These are phyloP conservation scores for Centella asiatica DNA, from an alignment of 129 eudicot genomes.

Conservation along the genomic window DNA sequence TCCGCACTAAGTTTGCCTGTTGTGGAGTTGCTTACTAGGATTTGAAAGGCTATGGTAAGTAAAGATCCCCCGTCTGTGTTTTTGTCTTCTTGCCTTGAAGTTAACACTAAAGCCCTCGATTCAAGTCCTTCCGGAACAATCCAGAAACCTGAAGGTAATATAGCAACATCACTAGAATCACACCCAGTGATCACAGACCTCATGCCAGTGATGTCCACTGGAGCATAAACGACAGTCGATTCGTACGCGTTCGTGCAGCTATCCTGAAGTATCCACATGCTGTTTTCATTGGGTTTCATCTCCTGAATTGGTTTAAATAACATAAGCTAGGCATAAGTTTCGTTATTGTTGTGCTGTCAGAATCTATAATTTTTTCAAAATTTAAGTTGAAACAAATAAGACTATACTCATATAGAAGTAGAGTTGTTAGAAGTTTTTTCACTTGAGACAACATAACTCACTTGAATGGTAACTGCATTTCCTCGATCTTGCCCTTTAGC, in stretches of 20 bases:
- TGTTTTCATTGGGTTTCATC: slow-evolving; percentile 50
- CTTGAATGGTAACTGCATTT: slow-evolving; percentile 74
- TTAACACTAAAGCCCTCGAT: slow-evolving; percentile 67
- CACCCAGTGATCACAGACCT: slow-evolving; percentile 84
- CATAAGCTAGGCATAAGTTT: background rate
- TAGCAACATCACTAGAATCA: slow-evolving; percentile 62
- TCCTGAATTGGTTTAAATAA: slow-evolving; percentile 35
- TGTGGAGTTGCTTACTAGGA: slow-evolving; percentile 55
- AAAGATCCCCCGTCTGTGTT: slow-evolving; percentile 67
- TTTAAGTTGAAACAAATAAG: background rate
- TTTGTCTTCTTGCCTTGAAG: slow-evolving; percentile 49
- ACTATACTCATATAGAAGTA: too few species aligned
- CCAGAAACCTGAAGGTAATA: slow-evolving; percentile 83
- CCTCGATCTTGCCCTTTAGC: slow-evolving; percentile 87
- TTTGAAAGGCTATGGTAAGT: slow-evolving; percentile 75
- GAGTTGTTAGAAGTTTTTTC: background rate
- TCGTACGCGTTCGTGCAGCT: slow-evolving; percentile 69
- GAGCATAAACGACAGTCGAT: slow-evolving; percentile 75
- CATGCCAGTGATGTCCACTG: slow-evolving; percentile 59
- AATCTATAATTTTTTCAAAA: too few species aligned
- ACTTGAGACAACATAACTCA: slow-evolving; percentile 30
- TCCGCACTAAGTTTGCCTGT: slow-evolving; percentile 55
- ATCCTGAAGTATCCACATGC: slow-evolving; percentile 80
- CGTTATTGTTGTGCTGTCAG: too few species aligned
- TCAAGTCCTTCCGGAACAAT: slow-evolving; percentile 84